Evolutionary conservation across 1,284 basidiomycete species (phyloP).

Genomic region (Trichosporon faecale): DNA sequence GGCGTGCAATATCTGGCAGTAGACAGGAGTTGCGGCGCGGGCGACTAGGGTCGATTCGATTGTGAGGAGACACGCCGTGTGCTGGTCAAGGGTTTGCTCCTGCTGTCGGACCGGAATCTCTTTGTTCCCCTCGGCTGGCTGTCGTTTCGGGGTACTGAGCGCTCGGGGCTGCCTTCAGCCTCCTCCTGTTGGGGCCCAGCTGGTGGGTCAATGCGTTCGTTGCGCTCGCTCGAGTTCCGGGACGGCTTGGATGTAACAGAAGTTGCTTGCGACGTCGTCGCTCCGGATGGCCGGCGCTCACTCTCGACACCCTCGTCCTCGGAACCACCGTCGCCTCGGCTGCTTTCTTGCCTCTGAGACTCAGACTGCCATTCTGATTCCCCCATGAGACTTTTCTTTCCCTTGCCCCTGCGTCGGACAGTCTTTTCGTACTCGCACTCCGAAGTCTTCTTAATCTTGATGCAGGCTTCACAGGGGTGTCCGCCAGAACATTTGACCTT

Average conservation of each 20-base stretch:
- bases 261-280: background rate
- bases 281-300: background rate
- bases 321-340: background rate
- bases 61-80: background rate
- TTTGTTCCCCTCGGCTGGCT: background rate
- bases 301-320: constrained; percentile 4
- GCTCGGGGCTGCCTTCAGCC: background rate
- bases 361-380: constrained; percentile 6
- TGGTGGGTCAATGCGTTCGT: background rate
- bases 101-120: background rate
- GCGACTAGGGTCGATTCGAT: background rate
- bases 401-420: constrained; percentile 41
- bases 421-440: constrained; percentile 40
- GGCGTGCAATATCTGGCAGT: too few species aligned
- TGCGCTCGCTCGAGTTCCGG: background rate
- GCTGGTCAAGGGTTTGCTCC: background rate
- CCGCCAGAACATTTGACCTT: constrained; percentile 44
- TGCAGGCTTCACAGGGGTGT: constrained; percentile 40
- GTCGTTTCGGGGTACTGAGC: background rate
- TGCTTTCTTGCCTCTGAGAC: background rate
- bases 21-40: background rate
- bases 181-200: background rate
- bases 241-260: background rate
- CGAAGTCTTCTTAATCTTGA: constrained; percentile 28
- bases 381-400: constrained; percentile 20